Base-by-base conservation (phyloP, 495 filamentous ascomycete species). In the Aspergillus avenaceus region DNA sequence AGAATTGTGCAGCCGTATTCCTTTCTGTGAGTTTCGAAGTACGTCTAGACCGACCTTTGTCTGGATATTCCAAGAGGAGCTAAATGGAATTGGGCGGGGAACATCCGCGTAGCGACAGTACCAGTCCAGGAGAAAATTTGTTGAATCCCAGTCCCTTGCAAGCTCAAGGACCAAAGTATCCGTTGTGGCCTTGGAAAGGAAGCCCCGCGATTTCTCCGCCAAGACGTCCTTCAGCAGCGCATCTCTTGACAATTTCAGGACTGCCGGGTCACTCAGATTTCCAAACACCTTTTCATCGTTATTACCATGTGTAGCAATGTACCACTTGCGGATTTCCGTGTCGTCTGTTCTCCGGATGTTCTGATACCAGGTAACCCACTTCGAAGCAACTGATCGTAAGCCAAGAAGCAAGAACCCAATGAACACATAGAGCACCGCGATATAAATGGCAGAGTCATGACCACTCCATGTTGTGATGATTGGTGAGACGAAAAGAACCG, bases 31-130 rank as follows among this genome's bases (percentile, higher is more conserved):
- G 46, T 72, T 73, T 26, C 68, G 69, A 42, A 83, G 62, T 24
- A 66, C 76, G 54, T 83, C 78, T 22, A 80, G 53, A 12, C 70
- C 81, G 1, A 80, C 80, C 56, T 80, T 79, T 0, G 72, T 70
- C 56, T 77, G 75, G 12, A 82, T 74, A 42, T 83, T 84, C 80
- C 81, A 84, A 6, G 74, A 75, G n/a, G 79, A 78, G 58, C 76
- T 82, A 62, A 77, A 84, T 0, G 78, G 73, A 45, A 80, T 73
- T 0, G 81, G 79, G 26, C 73, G 63, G 13, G 70, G 67, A 5
- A 72, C 73, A 61, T 70, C 72, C 37, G 66, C 76, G 65, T 73
- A 70, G 29, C 74, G 62, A 59, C 75, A 79, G 47, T 84, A 84
- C 80, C 80, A 84, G 16, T 78, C 66, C 25, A 84, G 64, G 13